Conservation (phyloP, 192 early-diverging fungal species). For the Funneliformis geosporum region DNA sequence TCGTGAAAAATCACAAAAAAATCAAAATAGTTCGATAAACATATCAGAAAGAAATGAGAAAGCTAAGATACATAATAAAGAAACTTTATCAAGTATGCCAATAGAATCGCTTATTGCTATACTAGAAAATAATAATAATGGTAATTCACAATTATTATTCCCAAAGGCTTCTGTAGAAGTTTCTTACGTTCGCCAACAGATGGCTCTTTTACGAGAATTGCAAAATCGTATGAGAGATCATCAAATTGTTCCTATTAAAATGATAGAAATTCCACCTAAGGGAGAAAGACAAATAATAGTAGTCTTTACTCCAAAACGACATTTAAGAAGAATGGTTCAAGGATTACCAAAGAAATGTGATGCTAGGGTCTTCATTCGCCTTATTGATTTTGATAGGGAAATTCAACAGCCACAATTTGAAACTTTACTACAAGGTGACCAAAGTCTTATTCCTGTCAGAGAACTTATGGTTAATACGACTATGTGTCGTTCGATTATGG, state of each 20-base stretch:
- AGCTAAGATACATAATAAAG: not conserved
- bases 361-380: constrained; percentile 77
- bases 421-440: constrained; percentile 58
- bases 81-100: constrained; percentile 35
- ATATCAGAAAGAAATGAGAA: not conserved
- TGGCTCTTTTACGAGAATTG: constrained; percentile 73
- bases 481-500: constrained; percentile 84
- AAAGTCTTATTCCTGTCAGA: constrained; percentile 74
- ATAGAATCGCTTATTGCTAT: constrained; percentile 63
- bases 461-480: constrained; percentile 88
- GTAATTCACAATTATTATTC: constrained; percentile 62
- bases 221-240: constrained; percentile 69
- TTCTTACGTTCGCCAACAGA: constrained; percentile 66
- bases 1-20: not conserved
- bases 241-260: constrained; percentile 60
- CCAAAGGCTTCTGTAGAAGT: constrained; percentile 71
- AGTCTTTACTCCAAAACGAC: constrained; percentile 67
- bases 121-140: constrained; percentile 64
- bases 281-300: constrained; percentile 70
- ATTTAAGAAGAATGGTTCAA: constrained; percentile 62
- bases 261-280: constrained; percentile 67
- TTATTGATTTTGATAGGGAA: constrained; percentile 85
- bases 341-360: constrained; percentile 77
- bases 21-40: not conserved
- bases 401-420: constrained; percentile 84